These are phyloP conservation scores for Deinandra increscens DNA, from an alignment of 129 eudicot genomes.

Conservation along the genomic window DNA sequence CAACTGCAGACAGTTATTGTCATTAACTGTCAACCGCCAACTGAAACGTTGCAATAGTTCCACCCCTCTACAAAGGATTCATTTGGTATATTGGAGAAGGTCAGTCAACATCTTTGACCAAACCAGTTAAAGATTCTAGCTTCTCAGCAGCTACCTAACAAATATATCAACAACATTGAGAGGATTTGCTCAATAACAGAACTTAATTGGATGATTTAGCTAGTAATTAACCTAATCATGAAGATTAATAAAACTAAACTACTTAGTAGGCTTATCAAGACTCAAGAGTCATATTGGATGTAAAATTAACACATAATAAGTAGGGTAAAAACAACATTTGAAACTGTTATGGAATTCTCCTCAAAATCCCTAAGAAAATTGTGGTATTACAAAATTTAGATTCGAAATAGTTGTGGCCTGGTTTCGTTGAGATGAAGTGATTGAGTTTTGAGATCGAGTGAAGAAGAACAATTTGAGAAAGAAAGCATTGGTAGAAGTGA, in stretches of 20 bases:
- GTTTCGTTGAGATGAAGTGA: conserved; percentile 18
- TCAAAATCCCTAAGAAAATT: neutral
- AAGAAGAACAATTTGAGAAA: conserved; percentile 4
- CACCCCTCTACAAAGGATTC: too few species aligned
- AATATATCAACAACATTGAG: neutral
- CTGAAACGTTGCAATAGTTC: too few species aligned
- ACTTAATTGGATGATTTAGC: neutral
- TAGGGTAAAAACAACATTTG: too few species aligned
- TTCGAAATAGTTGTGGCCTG: conserved; percentile 3
- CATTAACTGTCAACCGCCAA: too few species aligned
- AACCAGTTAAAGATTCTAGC: conserved; percentile 30
- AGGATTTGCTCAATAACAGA: neutral
- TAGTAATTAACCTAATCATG: neutral
- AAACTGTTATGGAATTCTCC: too few species aligned
- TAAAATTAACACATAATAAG: neutral
- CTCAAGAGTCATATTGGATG: neutral
- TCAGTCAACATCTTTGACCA: conserved; percentile 42
- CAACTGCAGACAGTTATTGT: too few species aligned
- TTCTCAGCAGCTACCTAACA: conserved; percentile 41
- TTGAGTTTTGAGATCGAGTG: conserved; percentile 20
- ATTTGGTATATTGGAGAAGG: too few species aligned
- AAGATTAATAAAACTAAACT: too few species aligned
- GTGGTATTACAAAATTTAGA: neutral
- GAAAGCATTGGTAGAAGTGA: conserved; percentile 4
- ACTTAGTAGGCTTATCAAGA: neutral